Evolutionary conservation across 2,329 filamentous ascomycete genomes (phyloP), one percentile per base, ranked within the genome.

Genomic region (Fusarium lyarnte): DNA sequence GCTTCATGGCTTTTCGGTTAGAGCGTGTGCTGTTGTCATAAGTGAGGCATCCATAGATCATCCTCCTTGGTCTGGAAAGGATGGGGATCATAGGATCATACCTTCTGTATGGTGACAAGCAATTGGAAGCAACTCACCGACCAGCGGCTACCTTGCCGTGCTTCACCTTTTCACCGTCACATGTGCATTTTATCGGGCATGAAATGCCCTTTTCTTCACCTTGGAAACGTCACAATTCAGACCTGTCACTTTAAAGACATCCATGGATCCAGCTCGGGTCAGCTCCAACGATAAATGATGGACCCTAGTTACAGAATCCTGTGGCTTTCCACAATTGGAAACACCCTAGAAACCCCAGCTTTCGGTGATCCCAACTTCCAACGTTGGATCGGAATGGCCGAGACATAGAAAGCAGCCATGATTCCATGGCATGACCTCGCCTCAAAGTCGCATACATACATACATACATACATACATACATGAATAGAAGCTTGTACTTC

Each of bases 151-250:
- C 66, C 58, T 51, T 58, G 19, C 23, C 58, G 39, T 59, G 29
- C 45, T 39, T 36, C 31, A 46, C 27, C 59, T 59, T 33, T 47
- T 38, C 16, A 29, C 29, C 69, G 68, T 72, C 69, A 72, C 45
- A 64, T 58, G 41, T 41, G 42, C 49, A 33, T 47, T 45, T 47
- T 36, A 41, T 55, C 47, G 31, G 57, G 33, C 33, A 43, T n/a
- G 41, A 8, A 31, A 41, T 59, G 41, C 52, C 39, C 31, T 57
- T 52, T 54, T 39, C 59, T 58, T 66, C 45, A 60, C 52, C 55
- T 54, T 29, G 29, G 51, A 63, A 65, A 74, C 68, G 71, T 74
- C 71, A 74, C 60, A 36, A 57, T 74, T 59, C 23, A 62, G 70
- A 69, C 59, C 66, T 54, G 54, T 69, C 67, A 65, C 53, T 62